phyloP scores from a whole-genome alignment of 352 stramenopile species.

The Pythium insidiosum region DNA sequence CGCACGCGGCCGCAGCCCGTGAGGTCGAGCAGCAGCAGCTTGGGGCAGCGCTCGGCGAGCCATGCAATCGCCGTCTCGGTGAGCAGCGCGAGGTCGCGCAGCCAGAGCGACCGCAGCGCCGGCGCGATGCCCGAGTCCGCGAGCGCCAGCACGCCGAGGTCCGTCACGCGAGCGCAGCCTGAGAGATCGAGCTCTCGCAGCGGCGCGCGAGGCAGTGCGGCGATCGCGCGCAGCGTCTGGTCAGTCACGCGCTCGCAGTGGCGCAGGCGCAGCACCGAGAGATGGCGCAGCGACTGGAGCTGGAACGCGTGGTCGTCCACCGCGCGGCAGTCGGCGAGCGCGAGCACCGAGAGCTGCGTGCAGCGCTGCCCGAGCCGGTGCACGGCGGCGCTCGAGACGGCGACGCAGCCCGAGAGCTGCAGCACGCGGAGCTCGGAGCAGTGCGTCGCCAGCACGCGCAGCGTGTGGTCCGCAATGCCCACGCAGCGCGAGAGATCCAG shows the following conservation, averaged over 20 bases:
- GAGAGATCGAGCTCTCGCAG: constrained; percentile 77
- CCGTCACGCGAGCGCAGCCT: constrained; percentile 61
- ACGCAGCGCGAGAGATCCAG: constrained; percentile 44
- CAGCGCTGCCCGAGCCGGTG: constrained; percentile 7
- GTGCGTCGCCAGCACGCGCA: constrained; percentile 15
- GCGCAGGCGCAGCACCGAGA: constrained; percentile 32
- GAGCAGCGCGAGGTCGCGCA: constrained; percentile 55
- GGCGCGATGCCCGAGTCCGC: constrained; percentile 25
- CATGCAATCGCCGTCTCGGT: constrained; percentile 77
- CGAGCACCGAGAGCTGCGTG: constrained; percentile 25
- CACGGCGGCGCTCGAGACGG: constrained; percentile 17
- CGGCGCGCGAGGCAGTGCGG: constrained; percentile 31
- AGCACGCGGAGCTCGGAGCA: constrained; percentile 11
- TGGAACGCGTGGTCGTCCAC: constrained; percentile 17
- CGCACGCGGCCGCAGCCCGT: constrained; percentile 36
- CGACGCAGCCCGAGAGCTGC: constrained; percentile 13
- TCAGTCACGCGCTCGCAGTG: constrained; percentile 36
- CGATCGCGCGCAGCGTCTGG: constrained; percentile 27
- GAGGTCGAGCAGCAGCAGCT: constrained; percentile 54
- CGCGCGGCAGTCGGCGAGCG: constrained; percentile 9
- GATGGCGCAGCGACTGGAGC: constrained; percentile 5
- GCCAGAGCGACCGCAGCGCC: constrained; percentile 53
- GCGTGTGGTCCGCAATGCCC: constrained; percentile 28
- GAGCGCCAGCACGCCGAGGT: constrained; percentile 75
- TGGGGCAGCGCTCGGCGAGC: constrained; percentile 73